These are phyloP conservation scores for Tephrocybe sp. DNA, from an alignment of 768 basidiomycete species.

Conservation along the genomic window DNA sequence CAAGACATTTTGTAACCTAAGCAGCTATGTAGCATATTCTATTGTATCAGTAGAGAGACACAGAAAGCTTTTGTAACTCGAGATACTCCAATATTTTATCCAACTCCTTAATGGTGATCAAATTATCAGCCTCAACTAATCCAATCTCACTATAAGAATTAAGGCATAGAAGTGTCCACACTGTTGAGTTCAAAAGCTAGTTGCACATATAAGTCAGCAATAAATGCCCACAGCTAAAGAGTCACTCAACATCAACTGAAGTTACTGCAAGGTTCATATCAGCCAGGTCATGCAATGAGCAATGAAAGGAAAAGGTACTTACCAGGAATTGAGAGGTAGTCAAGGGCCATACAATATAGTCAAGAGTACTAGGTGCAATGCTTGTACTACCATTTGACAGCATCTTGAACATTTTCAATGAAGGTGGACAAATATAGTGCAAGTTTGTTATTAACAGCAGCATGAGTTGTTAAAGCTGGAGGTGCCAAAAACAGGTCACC, in stretches of 20 bases:
- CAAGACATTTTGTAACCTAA: not conserved
- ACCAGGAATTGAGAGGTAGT: conserved; percentile 28
- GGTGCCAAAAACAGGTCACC: conserved; percentile 19
- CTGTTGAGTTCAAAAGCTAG: conserved; percentile 19
- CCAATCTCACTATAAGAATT: conserved; percentile 18
- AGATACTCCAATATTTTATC: conserved; percentile 1
- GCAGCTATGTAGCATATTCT: not conserved
- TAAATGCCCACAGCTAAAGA: conserved; percentile 24
- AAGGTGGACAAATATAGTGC: conserved; percentile 20
- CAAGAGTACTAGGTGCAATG: conserved; percentile 14
- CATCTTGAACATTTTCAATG: conserved; percentile 17
- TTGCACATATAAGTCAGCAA: conserved; percentile 21
- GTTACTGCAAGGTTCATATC: conserved; percentile 13
- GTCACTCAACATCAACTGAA: conserved; percentile 22
- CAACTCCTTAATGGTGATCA: not conserved
- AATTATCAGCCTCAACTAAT: conserved; percentile 3
- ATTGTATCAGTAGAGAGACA: not conserved
- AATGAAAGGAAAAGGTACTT: not conserved
- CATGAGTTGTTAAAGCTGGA: too few relatives aligned
- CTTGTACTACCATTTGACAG: conserved; percentile 23
- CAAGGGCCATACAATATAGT: conserved; percentile 26
- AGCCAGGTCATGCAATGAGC: not conserved
- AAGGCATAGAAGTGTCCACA: conserved; percentile 21
- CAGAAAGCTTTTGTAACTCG: not conserved
- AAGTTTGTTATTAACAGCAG: conserved; percentile 17